Base-by-base conservation (phyloP, 2,329 filamentous ascomycete species). In the Fusarium chaquense region DNA sequence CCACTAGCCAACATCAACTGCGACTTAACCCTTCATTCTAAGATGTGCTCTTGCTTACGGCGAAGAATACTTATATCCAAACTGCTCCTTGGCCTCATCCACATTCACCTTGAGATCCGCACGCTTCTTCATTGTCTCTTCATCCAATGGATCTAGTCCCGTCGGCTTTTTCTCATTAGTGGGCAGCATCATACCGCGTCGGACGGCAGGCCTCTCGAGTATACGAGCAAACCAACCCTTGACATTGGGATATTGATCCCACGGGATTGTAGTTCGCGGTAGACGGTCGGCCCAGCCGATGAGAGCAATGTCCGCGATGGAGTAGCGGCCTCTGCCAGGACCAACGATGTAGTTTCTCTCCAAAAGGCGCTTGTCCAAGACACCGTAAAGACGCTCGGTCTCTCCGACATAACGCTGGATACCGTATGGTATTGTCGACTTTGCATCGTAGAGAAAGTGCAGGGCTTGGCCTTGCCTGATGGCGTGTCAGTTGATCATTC, bases 321-420 rank as follows among this genome's bases (percentile, higher is more conserved):
- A 88, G 78, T 84, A 89, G 74, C 86, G 87, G 69, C 88, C 85
- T 28, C 75, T 74, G 15, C 79, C 83, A 2, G 83, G 76, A 5
- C 90, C 90, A 5, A 83, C 86, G 9, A 88, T 74, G 67, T 81
- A 89, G 55, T 87, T 83, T 5, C 85, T 81, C 26, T 77, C 75
- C 16, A 72, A 73, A 16, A 95, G 87, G 55, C 90, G 90, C 73
- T 84, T 83, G 77, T 95, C 86, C 2, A 95, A 84, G 22, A 94
- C 83, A 26, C 90, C 86, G 79, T 94, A 94, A 2, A 95, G 84
- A 4, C 93, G 87, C 69, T 91, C 85, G 2, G 89, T 88, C 83
- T 95, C 93, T 74, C 91, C 93, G 55, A 90, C 83, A 78, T 94
- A 95, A 41, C 92, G 87, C 75, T 91, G 89, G 18, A 91, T 86